Percentiles rank a stretch among this genome's conserved stretches.
Evolutionary conservation across 2,329 filamentous ascomycete genomes (phyloP).

Genomic region (Thelonectria olida): DNA sequence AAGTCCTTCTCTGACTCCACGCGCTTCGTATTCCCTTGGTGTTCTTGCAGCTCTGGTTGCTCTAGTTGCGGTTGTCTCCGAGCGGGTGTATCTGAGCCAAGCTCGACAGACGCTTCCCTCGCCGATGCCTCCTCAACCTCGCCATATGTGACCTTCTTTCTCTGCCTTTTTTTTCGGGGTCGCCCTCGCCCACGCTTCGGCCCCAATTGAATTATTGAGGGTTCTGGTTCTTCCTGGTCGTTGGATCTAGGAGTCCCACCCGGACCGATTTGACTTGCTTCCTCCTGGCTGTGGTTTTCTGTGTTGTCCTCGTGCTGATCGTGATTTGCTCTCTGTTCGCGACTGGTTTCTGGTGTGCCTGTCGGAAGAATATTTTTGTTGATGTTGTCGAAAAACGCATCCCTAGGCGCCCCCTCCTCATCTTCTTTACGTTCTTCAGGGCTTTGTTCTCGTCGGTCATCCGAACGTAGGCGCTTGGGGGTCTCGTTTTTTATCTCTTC

Average conservation of each 20-base stretch:
- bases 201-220: background rate
- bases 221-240: background rate
- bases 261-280: background rate
- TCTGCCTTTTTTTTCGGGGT: conserved; percentile 13
- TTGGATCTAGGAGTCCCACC: background rate
- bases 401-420: conserved; percentile 5
- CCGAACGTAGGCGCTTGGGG: background rate
- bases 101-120: conserved; percentile 24
- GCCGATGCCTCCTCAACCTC: conserved; percentile 1
- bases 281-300: background rate
- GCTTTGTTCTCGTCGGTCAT: background rate
- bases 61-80: background rate
- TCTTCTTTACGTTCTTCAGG: background rate
- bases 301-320: background rate
- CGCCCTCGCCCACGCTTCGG: background rate
- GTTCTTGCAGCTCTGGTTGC: background rate
- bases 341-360: background rate
- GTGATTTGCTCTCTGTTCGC: background rate
- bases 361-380: conserved; percentile 21
- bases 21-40: background rate
- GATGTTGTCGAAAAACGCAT: conserved; percentile 22
- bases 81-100: conserved; percentile 13
- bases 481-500: background rate
- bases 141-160: conserved; percentile 20
- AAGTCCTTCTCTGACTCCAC: background rate